Base-by-base conservation (phyloP, 805 yeast genomes). In the Cyberlindnera amylophila region DNA sequence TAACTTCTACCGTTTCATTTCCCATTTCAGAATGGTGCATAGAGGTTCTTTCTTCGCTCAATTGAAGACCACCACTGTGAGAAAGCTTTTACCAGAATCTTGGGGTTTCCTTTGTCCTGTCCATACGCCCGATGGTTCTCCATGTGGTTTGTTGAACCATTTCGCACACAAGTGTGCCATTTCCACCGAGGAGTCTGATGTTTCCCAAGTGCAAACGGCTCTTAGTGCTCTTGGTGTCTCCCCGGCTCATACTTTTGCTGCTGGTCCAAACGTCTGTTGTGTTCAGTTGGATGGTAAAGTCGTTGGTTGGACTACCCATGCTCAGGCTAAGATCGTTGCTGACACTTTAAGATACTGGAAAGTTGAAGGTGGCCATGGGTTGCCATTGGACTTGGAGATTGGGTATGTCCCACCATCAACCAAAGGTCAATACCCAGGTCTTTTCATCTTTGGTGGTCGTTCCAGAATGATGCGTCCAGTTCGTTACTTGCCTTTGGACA, bases 31-130 rank as follows among this genome's bases (percentile, higher is more conserved):
- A 69, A 93, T 93, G 99, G 98, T 93, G 40, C 99, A 93, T 68
- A 85, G 99, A 79, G 99, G 99, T 67, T 88, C 98, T 52, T 93
- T 93, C 81, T 93, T 93, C 64, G 97, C 99, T 34, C 96, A 91
- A 65, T 76, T 93, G 69, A 93, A 93, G 64, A 93, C 99, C 32
- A 93, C 99, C 18, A 85, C 98, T 1, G 99, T 93, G 37, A 81
- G 99, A 72, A 93, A 93, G 65, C 72, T 93, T 57, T 75, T 93
- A 45, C 99, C 99, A 1, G 99, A 93, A 65, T 86, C 96, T 1
- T 93, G 99, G 99, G 99, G 99, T 3, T 93, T 93, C 77, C 69
- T 93, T 55, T 93, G 99, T 69, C 99, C 99, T 11, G 99, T 93
- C 18, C 99, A 93, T 66, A 93, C 99, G 12, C 99, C 99, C 6